A percentile compares a stretch with the other conserved stretches of the same genome.
Evolutionary conservation across 495 filamentous ascomycete species (phyloP).

Genomic region (Xylaria venustula): DNA sequence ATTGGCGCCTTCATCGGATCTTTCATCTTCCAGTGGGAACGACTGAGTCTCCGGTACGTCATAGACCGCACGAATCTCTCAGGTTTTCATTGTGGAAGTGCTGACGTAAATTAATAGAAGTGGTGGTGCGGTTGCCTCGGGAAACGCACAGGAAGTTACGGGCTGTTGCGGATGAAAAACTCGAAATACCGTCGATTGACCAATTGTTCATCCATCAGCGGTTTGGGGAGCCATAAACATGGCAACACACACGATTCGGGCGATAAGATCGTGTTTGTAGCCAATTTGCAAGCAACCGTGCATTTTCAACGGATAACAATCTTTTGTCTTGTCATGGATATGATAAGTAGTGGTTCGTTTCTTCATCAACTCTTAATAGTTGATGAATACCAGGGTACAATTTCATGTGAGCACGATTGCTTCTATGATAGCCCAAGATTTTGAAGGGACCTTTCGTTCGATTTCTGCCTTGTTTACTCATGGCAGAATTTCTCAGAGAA

Average conservation of each 20-base stretch:
- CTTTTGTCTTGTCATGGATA: too few relatives aligned
- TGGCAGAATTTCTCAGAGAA: too few relatives aligned
- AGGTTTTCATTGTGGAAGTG: not conserved
- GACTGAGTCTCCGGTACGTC: constrained; percentile 18
- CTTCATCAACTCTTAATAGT: not conserved
- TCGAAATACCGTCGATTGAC: not conserved
- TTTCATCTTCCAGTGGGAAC: constrained; percentile 61
- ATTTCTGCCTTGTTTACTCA: too few relatives aligned
- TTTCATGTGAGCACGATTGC: too few relatives aligned
- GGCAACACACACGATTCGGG: not conserved
- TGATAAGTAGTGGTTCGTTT: too few relatives aligned
- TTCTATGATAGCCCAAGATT: too few relatives aligned
- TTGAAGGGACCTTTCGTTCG: too few relatives aligned
- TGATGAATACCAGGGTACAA: not conserved
- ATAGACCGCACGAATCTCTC: not conserved
- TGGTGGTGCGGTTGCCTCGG: not conserved
- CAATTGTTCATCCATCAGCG: not conserved
- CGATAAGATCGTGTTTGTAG: too few relatives aligned
- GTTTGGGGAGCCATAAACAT: not conserved
- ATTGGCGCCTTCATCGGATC: constrained; percentile 61
- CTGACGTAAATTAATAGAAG: not conserved
- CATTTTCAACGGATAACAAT: too few relatives aligned
- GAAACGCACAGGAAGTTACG: not conserved
- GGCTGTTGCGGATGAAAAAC: not conserved
- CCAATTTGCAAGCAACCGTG: too few relatives aligned